Conservation (phyloP, 2,329 filamentous ascomycete genomes). For the Cercospora citrullina region DNA sequence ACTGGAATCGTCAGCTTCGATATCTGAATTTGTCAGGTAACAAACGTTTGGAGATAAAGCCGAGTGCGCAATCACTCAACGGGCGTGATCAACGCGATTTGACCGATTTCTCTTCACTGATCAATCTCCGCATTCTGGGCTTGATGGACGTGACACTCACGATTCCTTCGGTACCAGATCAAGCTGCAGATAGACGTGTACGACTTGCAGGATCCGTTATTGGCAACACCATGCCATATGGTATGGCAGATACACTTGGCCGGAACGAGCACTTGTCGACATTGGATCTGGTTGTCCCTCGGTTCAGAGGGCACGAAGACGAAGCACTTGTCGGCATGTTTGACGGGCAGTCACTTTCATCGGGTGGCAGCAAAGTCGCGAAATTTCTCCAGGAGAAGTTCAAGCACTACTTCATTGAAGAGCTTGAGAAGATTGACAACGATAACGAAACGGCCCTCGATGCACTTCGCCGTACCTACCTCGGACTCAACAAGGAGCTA, state of each 20-base stretch:
- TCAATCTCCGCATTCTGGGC: conserved; percentile 82
- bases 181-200: conserved; percentile 91
- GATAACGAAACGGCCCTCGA: conserved; percentile 72
- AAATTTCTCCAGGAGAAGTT: conserved; percentile 98
- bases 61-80: conserved; percentile 56
- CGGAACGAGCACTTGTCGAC: conserved; percentile 93
- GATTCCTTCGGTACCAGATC: conserved; percentile 87
- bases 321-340: conserved; percentile 94
- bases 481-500: conserved; percentile 90
- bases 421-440: conserved; percentile 69
- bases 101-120: conserved; percentile 86
- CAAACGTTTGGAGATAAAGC: conserved; percentile 88
- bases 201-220: conserved; percentile 95
- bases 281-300: conserved; percentile 90
- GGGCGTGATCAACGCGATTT: conserved; percentile 64
- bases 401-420: conserved; percentile 75
- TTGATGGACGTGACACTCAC: conserved; percentile 98
- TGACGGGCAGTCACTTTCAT: conserved; percentile 86
- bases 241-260: conserved; percentile 94
- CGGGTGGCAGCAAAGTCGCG: conserved; percentile 89
- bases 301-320: conserved; percentile 84
- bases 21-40: conserved; percentile 97
- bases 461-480: conserved; percentile 81
- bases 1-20: conserved; percentile 90
- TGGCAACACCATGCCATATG: conserved; percentile 79